phyloP scores from a whole-genome alignment of 129 eudicot species.

The Flaveria robusta region DNA sequence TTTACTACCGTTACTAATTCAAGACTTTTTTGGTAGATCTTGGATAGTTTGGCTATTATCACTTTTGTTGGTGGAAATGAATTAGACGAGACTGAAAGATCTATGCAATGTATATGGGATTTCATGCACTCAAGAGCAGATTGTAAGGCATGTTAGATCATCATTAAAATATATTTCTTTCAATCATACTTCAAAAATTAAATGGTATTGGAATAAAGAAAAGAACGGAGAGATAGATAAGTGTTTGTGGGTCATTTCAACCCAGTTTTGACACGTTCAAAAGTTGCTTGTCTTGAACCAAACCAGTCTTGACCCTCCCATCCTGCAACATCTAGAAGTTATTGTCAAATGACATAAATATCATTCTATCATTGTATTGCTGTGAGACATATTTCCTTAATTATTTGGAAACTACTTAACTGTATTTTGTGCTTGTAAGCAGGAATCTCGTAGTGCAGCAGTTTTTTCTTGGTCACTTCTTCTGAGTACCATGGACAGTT shows the following conservation, averaged over 20 bases:
- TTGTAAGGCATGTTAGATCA: constrained; percentile 38
- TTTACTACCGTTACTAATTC: constrained; percentile 16
- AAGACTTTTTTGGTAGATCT: constrained; percentile 32
- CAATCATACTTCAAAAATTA: neutral
- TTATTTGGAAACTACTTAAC: constrained; percentile 18
- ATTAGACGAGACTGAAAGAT: constrained; percentile 48
- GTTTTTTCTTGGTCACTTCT: constrained; percentile 56
- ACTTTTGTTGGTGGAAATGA: constrained; percentile 54
- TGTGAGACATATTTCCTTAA: too few species aligned
- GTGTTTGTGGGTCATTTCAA: neutral
- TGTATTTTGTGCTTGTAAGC: constrained; percentile 32
- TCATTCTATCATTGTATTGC: too few species aligned
- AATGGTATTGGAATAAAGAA: neutral
- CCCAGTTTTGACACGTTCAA: neutral
- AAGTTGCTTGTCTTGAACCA: neutral
- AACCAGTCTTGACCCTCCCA: neutral
- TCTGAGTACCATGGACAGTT: constrained; percentile 48
- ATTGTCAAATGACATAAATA: too few species aligned
- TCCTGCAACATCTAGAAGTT: too few species aligned
- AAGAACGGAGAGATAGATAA: neutral
- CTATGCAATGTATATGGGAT: constrained; percentile 57
- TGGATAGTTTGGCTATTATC: constrained; percentile 52
- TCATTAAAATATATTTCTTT: neutral
- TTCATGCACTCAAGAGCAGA: constrained; percentile 42
- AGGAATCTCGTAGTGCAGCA: constrained; percentile 41